Base-by-base conservation (phyloP, 139 green algal genomes). In the Chlamydomonas eustigma region DNA sequence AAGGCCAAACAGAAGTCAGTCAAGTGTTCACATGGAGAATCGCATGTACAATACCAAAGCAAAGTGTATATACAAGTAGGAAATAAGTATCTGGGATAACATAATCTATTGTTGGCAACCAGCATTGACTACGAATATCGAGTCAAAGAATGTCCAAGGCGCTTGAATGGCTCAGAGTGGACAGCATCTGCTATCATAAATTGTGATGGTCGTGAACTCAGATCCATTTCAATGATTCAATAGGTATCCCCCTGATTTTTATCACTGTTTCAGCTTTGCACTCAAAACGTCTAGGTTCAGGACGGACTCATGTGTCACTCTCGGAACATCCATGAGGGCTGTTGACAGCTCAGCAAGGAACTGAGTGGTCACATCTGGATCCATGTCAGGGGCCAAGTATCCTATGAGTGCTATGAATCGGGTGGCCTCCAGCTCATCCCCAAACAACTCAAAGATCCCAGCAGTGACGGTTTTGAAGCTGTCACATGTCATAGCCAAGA, bases 401-500 rank as follows among this genome's bases (percentile, higher is more conserved):
- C 30, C 35, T 25, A 87, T 76, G 32, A 87, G 72, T 22, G n/a
- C 2, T 8, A 79, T 25, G 64, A 87, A 87, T 28, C 75, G 37
- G 35, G 65, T 4, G 32, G 50, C 36, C 37, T 69, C 64, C n/a
- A 84, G 71, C 34, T 64, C 64, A 37, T 77, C 32, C 37, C 81
- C 72, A 77, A 87, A 87, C 2, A 87, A 50, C 37, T 77, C 52
- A 35, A 87, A 87, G 1, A 87, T 39, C 44, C 78, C 77, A 51
- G 73, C 65, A 28, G 76, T 73, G 25, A 84, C 77, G 3, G 77
- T 37, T n/a, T 37, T 64, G 50, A 86, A 86, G 75, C 75, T 77
- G 39, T 87, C 81, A 52, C 78, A 83, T 68, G 72, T 87, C 81
- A 87, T 87, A 35, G 79, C 81, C 32, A 87, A 78, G 71, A 84